Base-by-base conservation (phyloP, 2,329 filamentous ascomycete species). In the Sporothrix schenckii region DNA sequence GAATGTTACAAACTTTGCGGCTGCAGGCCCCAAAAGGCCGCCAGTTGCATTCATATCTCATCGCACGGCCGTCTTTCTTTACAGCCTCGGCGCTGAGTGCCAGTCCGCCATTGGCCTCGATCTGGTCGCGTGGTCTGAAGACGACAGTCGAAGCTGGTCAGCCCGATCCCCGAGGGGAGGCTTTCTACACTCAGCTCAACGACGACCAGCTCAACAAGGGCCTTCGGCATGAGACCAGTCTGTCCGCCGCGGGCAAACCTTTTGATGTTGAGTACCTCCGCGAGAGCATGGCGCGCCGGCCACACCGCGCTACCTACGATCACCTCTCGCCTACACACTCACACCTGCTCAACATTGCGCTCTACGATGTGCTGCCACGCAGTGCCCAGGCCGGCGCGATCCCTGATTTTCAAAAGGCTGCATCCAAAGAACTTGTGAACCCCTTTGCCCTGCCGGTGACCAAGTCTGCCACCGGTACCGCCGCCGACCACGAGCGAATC, bases 331-430 rank as follows among this genome's bases (percentile, higher is more conserved):
- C 89, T 0, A 88, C 86, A 69, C 85, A 84, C 39, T 90, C 89
- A 0, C 83, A 89, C 79, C 87, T 92, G 60, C 85, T 97, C 61
- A 83, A 85, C 73, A 81, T 88, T 41, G 85, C 89, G 10, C 84
- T 94, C 1, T 72, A 74, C 70, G 69, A 76, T 76, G 49, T 71
- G 74, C 61, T 77, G 69, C 76, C 77, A 1, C 66, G 72, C 76
- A 50, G 80, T 77, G 73, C 81, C 77, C 50, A 77, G 78, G 71
- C 75, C 72, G 69, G 56, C n/a, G 19, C 16, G 3, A 65, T 72
- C 41, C n/a, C 50, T n/a, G 6, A 19, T 10, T 9, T 14, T 24
- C 11, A 16, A 4, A 16, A 24, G 7, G 47, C 16, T 53, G 27
- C 56, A 14, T n/a, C 39, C 58, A 19, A 41, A 39, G 16, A 39